These are phyloP conservation scores for Verticillium albo-atrum DNA, from an alignment of 2,329 filamentous ascomycete genomes.

Conservation along the genomic window DNA sequence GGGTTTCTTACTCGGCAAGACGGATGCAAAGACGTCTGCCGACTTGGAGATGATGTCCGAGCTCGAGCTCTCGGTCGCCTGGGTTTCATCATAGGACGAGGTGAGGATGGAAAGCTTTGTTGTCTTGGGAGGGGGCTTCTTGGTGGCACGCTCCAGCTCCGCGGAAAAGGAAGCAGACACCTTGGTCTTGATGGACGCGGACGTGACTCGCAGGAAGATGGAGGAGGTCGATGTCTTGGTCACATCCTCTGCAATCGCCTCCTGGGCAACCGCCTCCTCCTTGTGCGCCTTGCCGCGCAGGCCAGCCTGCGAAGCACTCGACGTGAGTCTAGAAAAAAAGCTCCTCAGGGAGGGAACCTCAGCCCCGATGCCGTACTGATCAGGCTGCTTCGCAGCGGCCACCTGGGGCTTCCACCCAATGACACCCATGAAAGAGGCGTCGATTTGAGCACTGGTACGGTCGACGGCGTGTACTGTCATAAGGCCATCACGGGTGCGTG, in stretches of 20 bases:
- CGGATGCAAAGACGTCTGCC: slow-evolving; percentile 81
- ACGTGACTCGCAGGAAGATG: slow-evolving; percentile 85
- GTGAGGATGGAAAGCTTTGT: slow-evolving; percentile 86
- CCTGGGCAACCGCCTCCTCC: slow-evolving; percentile 60
- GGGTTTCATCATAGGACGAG: slow-evolving; percentile 79
- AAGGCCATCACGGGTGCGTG: slow-evolving; percentile 77
- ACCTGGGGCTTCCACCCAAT: slow-evolving; percentile 73
- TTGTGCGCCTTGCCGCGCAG: slow-evolving; percentile 52
- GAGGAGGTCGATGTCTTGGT: slow-evolving; percentile 67
- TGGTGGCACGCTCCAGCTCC: slow-evolving; percentile 91
- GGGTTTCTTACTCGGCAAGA: slow-evolving; percentile 78
- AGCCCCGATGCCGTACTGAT: slow-evolving; percentile 43
- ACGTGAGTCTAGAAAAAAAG: slow-evolving; percentile 77
- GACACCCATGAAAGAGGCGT: slow-evolving; percentile 83
- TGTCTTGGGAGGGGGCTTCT: slow-evolving; percentile 88
- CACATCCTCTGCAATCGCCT: slow-evolving; percentile 65
- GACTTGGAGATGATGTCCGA: slow-evolving; percentile 47
- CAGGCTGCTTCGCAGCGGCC: slow-evolving; percentile 35
- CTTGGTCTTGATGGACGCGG: slow-evolving; percentile 74
- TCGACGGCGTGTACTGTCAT: slow-evolving; percentile 84
- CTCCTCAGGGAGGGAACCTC: slow-evolving; percentile 63
- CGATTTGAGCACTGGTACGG: slow-evolving; percentile 84
- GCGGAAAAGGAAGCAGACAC: slow-evolving; percentile 68
- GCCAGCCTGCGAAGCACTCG: slow-evolving; percentile 44
- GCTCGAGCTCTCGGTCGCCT: slow-evolving; percentile 57